Evolutionary conservation across 345 rosid species (phyloP).

Genomic region (Capsella bursapastoris): DNA sequence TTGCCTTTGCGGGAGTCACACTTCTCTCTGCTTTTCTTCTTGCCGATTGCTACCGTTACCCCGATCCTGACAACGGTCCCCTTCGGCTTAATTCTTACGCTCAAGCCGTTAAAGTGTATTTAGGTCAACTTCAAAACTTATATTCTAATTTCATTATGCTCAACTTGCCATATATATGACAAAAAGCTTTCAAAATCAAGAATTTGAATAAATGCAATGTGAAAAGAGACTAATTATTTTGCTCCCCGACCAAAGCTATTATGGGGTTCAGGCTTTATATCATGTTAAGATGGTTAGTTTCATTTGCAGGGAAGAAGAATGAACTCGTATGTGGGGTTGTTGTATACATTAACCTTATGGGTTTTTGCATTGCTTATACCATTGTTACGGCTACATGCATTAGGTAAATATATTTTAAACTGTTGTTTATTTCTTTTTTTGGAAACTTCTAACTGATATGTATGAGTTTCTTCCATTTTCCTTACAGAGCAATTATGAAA

Average conservation of each 20-base stretch:
- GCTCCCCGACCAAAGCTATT: background rate
- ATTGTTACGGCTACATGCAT: conserved; percentile 65
- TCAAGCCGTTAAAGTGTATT: conserved; percentile 57
- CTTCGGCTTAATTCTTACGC: conserved; percentile 50
- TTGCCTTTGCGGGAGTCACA: conserved; percentile 59
- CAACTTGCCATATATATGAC: background rate
- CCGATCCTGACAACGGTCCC: conserved; percentile 59
- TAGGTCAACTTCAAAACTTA: conserved; percentile 49
- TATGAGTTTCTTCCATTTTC: conserved; percentile 3
- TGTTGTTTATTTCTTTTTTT: background rate
- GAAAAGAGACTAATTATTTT: background rate
- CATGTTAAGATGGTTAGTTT: background rate
- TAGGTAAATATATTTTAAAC: conserved; percentile 50
- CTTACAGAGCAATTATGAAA: conserved; percentile 47
- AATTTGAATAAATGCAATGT: background rate
- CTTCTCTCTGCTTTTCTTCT: conserved; percentile 55
- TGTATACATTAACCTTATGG: conserved; percentile 55
- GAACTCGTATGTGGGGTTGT: conserved; percentile 58
- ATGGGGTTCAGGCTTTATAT: too few relatives aligned
- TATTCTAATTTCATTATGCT: background rate
- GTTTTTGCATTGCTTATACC: conserved; percentile 63
- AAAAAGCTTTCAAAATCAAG: background rate
- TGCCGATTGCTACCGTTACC: conserved; percentile 59
- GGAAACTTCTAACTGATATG: background rate
- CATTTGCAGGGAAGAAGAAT: conserved; percentile 35